Evolutionary conservation across 2,329 filamentous ascomycete species (phyloP).

Genomic region (Cercospora sesami): DNA sequence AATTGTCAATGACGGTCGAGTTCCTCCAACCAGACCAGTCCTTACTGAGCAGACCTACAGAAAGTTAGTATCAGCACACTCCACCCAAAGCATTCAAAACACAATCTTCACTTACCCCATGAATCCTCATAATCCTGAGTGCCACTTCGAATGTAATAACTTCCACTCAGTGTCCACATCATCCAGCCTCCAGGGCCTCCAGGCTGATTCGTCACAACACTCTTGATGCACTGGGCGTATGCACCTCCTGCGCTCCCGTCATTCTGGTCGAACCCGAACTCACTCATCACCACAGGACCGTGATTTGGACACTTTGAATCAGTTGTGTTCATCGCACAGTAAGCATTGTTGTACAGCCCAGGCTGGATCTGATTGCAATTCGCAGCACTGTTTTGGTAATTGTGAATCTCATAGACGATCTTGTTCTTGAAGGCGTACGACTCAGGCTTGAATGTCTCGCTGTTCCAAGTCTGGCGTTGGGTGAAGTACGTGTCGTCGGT

Average conservation of each 20-base stretch:
- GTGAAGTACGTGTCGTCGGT: slow-evolving; percentile 54
- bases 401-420: slow-evolving; percentile 62
- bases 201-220: slow-evolving; percentile 46
- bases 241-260: slow-evolving; percentile 48
- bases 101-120: slow-evolving; percentile 45
- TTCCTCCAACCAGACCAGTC: slow-evolving; percentile 50
- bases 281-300: slow-evolving; percentile 54
- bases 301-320: slow-evolving; percentile 11
- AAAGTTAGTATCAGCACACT: slow-evolving; percentile 43
- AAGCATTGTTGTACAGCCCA: slow-evolving; percentile 54
- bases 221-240: slow-evolving; percentile 56
- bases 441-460: slow-evolving; percentile 50
- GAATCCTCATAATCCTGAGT: slow-evolving; percentile 58
- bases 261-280: slow-evolving; percentile 58
- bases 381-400: slow-evolving; percentile 53
- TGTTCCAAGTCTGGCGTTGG: slow-evolving; percentile 31
- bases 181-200: slow-evolving; percentile 57
- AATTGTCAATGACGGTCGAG: slow-evolving; percentile 22
- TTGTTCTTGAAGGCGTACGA: slow-evolving; percentile 55
- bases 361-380: slow-evolving; percentile 46
- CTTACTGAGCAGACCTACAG: slow-evolving; percentile 43
- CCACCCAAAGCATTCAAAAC: neutral
- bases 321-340: slow-evolving; percentile 51
- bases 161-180: slow-evolving; percentile 54
- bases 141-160: slow-evolving; percentile 57